phyloP scores from a whole-genome alignment of 2,329 filamentous ascomycete species.

The Cladosporium sp. region DNA sequence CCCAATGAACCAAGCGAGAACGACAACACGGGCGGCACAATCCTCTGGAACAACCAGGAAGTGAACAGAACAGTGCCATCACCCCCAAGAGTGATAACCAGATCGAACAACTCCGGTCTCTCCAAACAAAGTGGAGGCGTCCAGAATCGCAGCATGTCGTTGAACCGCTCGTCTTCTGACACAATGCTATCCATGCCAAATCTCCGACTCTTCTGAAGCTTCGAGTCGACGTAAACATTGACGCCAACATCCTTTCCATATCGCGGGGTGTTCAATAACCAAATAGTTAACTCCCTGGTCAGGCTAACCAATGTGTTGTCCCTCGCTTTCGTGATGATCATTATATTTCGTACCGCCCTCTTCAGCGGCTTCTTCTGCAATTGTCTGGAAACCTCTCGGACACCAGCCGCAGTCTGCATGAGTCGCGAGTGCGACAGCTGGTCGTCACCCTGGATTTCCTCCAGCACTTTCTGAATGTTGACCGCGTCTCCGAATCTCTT shows the following conservation, averaged over 20 bases:
- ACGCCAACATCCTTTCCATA: constrained; percentile 90
- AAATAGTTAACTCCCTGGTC: constrained; percentile 83
- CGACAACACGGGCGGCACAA: constrained; percentile 81
- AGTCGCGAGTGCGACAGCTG: constrained; percentile 91
- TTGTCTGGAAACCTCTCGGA: constrained; percentile 94
- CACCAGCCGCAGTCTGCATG: constrained; percentile 91
- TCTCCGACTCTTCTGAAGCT: constrained; percentile 82
- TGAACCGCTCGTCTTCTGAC: constrained; percentile 72
- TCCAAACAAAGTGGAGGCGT: constrained; percentile 94
- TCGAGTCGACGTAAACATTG: constrained; percentile 97
- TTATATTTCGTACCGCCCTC: constrained; percentile 87
- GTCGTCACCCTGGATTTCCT: constrained; percentile 87
- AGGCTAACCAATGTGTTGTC: constrained; percentile 90
- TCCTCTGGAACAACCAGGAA: constrained; percentile 87
- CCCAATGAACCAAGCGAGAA: constrained; percentile 83
- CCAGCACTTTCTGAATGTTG: constrained; percentile 89
- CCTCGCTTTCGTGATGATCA: constrained; percentile 98
- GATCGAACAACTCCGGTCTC: constrained; percentile 90
- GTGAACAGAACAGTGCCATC: constrained; percentile 88
- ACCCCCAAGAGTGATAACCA: constrained; percentile 84
- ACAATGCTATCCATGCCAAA: constrained; percentile 77
- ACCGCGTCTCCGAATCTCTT: constrained; percentile 95
- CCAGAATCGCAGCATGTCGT: constrained; percentile 91
- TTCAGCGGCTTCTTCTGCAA: constrained; percentile 89
- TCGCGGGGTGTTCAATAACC: constrained; percentile 84